Base-by-base conservation (phyloP, 2,329 filamentous ascomycete genomes). In the Uncinocarpus reesii region DNA sequence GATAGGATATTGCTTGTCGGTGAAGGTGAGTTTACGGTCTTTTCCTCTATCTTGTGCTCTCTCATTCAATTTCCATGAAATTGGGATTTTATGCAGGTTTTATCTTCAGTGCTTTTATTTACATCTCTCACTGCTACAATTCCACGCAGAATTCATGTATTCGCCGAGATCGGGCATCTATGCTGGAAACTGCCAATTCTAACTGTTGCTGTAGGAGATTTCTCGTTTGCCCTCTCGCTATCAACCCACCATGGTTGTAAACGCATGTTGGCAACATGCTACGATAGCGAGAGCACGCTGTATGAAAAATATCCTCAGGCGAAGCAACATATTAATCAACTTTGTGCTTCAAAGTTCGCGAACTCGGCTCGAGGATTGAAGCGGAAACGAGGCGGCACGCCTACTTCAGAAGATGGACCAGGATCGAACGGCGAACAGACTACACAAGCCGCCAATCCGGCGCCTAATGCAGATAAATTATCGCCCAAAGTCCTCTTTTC, bases 221-320 rank as follows among this genome's bases (percentile, higher is more conserved):
- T 73, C 52, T 73, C 71, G 15, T 73, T 73, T 56, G 65, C 69
- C 11, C 60, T 63, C 42, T 71, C 71, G 4, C 56, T 73, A 21
- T 62, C 64, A 42, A 61, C 55, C 21, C 61, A 69, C 51, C 64
- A 72, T 56, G 60, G 60, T 48, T 71, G 67, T 54, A 62, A 57
- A 42, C 57, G 61, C 36, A 51, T 73, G 7, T 57, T 66, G 23
- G 68, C 70, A 7, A 73, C 70, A 28, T 68, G 66, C 54, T 72
- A 70, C 52, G 71, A 73, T 53, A 65, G 63, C 10, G 57, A 62
- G 45, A 62, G 68, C 21, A 58, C 56, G 44, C 72, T 95, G 1
- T 65, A 71, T 8, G 71, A 68, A 52, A 95, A 94, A 66, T 89
- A 90, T 57, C 86, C 86, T 0, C 79, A 86, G 56, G 82, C 75